Evolutionary conservation across 2,329 filamentous ascomycete genomes (phyloP).

Genomic region (Bipolaris gigantea): DNA sequence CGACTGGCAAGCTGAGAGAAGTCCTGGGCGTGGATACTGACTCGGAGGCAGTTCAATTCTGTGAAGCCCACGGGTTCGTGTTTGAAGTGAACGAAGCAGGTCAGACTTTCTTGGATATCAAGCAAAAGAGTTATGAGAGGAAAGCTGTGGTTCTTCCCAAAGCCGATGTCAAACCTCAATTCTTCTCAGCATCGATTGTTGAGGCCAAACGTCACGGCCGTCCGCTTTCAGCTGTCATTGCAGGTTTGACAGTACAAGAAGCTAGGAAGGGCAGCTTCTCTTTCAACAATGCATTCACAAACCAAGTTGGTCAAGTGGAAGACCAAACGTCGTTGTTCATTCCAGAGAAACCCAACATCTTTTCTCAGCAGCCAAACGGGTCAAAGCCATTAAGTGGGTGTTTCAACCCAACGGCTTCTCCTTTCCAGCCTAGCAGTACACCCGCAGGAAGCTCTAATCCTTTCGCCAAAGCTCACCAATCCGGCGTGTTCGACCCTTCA

Average conservation of each 20-base stretch:
- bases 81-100: constrained; percentile 53
- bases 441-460: constrained; percentile 13
- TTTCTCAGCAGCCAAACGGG: constrained; percentile 11
- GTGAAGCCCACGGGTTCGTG: constrained; percentile 56
- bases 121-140: constrained; percentile 47
- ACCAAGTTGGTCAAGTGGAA: constrained; percentile 7
- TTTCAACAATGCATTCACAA: constrained; percentile 31
- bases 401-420: constrained; percentile 21
- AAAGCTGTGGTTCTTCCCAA: constrained; percentile 24
- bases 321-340: constrained; percentile 47
- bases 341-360: constrained; percentile 33
- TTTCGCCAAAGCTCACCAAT: constrained; percentile 19
- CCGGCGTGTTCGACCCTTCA: constrained; percentile 34
- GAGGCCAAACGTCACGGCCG: constrained; percentile 61
- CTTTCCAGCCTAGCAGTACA: constrained; percentile 20
- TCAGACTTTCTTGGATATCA: constrained; percentile 56
- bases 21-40: constrained; percentile 60
- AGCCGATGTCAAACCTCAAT: constrained; percentile 48
- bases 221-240: constrained; percentile 59
- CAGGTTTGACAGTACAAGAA: constrained; percentile 57
- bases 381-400: background rate
- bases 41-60: constrained; percentile 58
- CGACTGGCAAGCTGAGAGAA: constrained; percentile 53
- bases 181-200: constrained; percentile 57
- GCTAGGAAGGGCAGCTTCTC: constrained; percentile 56